Percentiles rank a stretch among this genome's conserved stretches.
These are phyloP conservation scores for Globisporangium solare DNA, from an alignment of 352 stramenopile species.

Conservation along the genomic window DNA sequence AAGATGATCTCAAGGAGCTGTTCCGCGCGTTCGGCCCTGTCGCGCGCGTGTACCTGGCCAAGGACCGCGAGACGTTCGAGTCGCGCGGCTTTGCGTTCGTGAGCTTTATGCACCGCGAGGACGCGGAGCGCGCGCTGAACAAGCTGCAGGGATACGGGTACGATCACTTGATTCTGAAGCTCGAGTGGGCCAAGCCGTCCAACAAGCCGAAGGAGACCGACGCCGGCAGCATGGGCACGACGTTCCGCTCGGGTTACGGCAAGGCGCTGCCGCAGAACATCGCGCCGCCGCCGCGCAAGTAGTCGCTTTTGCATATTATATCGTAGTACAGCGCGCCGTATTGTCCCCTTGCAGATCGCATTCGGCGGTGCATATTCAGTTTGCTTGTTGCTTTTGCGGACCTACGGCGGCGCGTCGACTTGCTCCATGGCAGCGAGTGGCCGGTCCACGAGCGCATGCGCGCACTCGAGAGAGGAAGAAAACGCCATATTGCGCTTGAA, in stretches of 20 bases:
- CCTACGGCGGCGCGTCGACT: background rate
- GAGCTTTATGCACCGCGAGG: slow-evolving; percentile 95
- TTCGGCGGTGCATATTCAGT: slow-evolving; percentile 2
- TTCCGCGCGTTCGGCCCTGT: slow-evolving; percentile 97
- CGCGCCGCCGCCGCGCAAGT: slow-evolving; percentile 75
- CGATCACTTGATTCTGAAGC: slow-evolving; percentile 99
- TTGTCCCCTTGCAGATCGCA: too few species aligned
- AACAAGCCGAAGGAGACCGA: slow-evolving; percentile 80
- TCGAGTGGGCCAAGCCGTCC: slow-evolving; percentile 98
- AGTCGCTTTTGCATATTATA: slow-evolving; percentile 9
- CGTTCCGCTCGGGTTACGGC: slow-evolving; percentile 86
- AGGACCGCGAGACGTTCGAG: slow-evolving; percentile 97
- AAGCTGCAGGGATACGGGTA: slow-evolving; percentile 98
- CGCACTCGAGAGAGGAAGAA: too few species aligned
- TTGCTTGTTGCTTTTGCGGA: background rate
- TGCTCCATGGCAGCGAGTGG: too few species aligned
- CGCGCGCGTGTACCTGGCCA: slow-evolving; percentile 96
- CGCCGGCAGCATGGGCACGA: slow-evolving; percentile 78
- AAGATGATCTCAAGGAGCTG: slow-evolving; percentile 98
- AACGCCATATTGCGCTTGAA: background rate
- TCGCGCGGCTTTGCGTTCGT: slow-evolving; percentile 98
- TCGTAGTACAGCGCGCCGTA: too few species aligned
- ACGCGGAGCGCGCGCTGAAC: slow-evolving; percentile 96
- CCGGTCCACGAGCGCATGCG: too few species aligned
- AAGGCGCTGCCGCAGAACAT: slow-evolving; percentile 86